These are phyloP conservation scores for Camellia sinensis DNA, from an alignment of 148 eudicot species.

Conservation along the genomic window DNA sequence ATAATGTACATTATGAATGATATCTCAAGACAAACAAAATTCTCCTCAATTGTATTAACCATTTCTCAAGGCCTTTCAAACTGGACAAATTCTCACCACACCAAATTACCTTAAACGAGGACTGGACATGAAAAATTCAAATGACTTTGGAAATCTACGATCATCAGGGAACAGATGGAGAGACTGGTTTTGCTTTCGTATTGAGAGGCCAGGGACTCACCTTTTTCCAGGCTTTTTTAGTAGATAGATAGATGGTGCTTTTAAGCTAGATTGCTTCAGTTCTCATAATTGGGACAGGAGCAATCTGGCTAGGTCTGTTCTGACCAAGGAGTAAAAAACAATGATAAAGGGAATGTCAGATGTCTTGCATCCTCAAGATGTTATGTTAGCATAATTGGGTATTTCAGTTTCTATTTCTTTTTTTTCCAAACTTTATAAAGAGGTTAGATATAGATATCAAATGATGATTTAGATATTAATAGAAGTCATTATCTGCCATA, in stretches of 20 bases:
- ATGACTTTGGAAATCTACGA: not conserved
- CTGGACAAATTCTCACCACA: not conserved
- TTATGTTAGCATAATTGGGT: not conserved
- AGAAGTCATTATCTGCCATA: not conserved
- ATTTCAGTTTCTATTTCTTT: not conserved
- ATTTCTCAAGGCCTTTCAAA: not conserved
- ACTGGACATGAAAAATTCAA: not conserved
- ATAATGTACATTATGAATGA: not conserved
- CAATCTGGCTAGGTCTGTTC: not conserved
- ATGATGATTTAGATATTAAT: not conserved
- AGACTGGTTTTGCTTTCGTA: not conserved
- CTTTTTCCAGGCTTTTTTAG: not conserved
- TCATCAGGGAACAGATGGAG: not conserved
- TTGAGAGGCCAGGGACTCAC: not conserved
- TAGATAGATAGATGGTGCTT: not conserved
- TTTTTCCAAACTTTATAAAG: not conserved
- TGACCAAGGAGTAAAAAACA: not conserved
- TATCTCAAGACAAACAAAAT: not conserved
- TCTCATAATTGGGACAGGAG: not conserved
- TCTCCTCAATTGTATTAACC: not conserved
- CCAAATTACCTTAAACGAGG: not conserved
- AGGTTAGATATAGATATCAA: not conserved
- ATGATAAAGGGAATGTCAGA: not conserved
- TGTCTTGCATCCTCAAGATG: not conserved
- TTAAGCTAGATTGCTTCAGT: not conserved